These are phyloP conservation scores for Avena eriantha DNA, from an alignment of 176 grass and related monocot species.

Conservation along the genomic window DNA sequence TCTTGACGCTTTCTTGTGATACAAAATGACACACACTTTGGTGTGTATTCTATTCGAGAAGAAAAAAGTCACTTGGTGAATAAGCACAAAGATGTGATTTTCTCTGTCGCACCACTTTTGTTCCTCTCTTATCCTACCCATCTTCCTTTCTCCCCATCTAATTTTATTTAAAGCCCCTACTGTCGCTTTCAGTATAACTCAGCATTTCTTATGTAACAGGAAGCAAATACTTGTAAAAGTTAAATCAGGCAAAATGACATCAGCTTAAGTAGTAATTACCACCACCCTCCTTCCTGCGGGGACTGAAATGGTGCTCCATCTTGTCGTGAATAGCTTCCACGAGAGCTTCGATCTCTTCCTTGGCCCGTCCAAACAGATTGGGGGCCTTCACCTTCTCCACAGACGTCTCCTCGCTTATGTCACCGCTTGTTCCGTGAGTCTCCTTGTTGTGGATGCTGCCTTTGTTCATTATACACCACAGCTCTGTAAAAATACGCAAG, in stretches of 20 bases:
- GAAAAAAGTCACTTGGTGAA: background rate
- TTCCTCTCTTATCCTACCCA: background rate
- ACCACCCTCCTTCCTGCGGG: conserved; percentile 49
- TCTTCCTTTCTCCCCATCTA: background rate
- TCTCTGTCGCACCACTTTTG: background rate
- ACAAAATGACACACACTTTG: no score
- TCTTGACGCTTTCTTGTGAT: no score
- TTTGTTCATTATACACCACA: conserved; percentile 32
- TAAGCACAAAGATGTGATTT: background rate
- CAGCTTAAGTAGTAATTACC: conserved; percentile 4
- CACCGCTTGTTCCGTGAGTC: conserved; percentile 62
- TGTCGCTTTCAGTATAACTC: background rate
- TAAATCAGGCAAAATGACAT: background rate
- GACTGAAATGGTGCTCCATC: conserved; percentile 55
- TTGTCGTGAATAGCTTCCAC: conserved; percentile 53
- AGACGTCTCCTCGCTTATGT: conserved; percentile 56
- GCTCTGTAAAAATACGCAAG: background rate
- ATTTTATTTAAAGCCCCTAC: background rate
- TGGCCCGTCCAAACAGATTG: conserved; percentile 71
- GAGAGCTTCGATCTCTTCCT: conserved; percentile 80
- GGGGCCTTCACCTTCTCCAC: conserved; percentile 65
- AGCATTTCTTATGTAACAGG: background rate
- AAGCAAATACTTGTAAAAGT: background rate
- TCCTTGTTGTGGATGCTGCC: conserved; percentile 61
- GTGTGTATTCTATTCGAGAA: no score